Evolutionary conservation across 2,329 filamentous ascomycete species (phyloP), one percentile per base, ranked within the genome.

Genomic region (Knufia fluminis): DNA sequence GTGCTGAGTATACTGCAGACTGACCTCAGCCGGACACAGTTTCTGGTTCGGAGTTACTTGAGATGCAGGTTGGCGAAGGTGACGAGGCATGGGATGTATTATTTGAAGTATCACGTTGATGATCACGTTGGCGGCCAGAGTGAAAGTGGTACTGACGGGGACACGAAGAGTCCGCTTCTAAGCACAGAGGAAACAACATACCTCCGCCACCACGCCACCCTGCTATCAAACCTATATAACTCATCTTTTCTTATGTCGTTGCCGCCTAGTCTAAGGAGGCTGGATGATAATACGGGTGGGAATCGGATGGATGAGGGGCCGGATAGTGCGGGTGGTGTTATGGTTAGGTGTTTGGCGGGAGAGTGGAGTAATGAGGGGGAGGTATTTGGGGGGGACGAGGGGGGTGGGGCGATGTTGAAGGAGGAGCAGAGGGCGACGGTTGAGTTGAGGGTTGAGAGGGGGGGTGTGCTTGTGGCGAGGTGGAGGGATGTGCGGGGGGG

Each of bases 1-100:
- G 81, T 82, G 53, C 82, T 97, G 62, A 95, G 96, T 43, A 85
- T 98, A 54, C 82, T 96, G 48, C 92, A 98, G 72, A 97, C 94
- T 4, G 92, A 98, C 70, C 78, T 98, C 48, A 90, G 96, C 66
- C 77, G 92, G 40, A 94, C 86, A 69, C 95, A 95, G 70, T 98
- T 89, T 62, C 75, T 98, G 19, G 78, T 97, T 16, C 78, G 92
- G 53, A 85, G 85, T 56, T 84, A 91, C 57, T 68, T 98, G 49
- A 78, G 94, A 47, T 82, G 86, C 8, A 77, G 92, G n/a, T 82
- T 97, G 50, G 80, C 86, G 48, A 97, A 98, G 77, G 61, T 72
- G 50, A 68, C 68, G 24, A 66, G 66, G 51, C 61, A 67, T 58
- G 66, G 66, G 50, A 86, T 87, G 63, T 60, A 67, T 57, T 69